phyloP scores from a whole-genome alignment of 176 grass and related monocot genomes.

The Oryza brachyantha region DNA sequence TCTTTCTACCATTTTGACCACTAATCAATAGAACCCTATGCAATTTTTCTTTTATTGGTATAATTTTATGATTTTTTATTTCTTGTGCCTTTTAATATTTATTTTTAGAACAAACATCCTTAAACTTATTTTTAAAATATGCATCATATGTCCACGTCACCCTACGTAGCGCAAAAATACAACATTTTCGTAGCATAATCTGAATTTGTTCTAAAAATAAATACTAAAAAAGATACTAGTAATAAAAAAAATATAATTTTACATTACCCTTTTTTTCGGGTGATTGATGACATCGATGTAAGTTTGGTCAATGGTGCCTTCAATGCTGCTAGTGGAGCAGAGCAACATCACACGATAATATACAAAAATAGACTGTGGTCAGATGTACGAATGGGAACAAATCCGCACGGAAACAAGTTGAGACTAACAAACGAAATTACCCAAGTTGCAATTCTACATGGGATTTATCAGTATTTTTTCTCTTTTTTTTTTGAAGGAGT shows the following conservation, averaged over 20 bases:
- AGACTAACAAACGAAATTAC: neutral
- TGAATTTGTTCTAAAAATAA: no score
- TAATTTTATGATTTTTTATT: no score
- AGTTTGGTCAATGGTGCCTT: neutral
- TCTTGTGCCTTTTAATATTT: no score
- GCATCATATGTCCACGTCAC: no score
- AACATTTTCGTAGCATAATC: no score
- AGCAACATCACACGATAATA: neutral
- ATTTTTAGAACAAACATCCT: no score
- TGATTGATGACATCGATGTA: conserved; percentile 3
- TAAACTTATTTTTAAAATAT: no score
- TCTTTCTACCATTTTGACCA: neutral
- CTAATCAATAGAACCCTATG: neutral
- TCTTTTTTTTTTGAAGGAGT: neutral
- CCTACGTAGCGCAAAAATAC: no score
- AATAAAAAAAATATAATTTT: no score
- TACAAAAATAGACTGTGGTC: neutral
- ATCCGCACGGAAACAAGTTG: neutral
- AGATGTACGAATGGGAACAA: neutral
- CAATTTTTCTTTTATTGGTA: no score
- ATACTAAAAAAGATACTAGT: no score
- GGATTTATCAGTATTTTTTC: neutral
- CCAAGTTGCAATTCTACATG: neutral
- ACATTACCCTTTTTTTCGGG: neutral
- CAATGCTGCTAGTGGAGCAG: neutral